Base-by-base conservation (phyloP, 116 monocot species). In the Cymodocea nodosa region DNA sequence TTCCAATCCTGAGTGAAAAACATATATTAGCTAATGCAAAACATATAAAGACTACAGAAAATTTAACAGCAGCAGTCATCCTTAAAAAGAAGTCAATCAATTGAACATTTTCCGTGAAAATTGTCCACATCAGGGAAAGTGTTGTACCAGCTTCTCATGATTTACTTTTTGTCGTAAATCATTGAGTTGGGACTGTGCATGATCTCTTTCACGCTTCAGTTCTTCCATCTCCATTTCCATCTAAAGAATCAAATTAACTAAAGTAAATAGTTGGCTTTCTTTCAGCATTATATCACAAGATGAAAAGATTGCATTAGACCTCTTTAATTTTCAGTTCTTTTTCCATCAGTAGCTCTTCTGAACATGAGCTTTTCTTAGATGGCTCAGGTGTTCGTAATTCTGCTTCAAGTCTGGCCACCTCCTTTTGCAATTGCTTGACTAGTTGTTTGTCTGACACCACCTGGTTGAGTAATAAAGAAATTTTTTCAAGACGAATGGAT, bases 401-500 rank as follows among this genome's bases (percentile, higher is more conserved):
- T 60, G 87, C 87, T 81, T 94, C 90, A 35, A 94, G 80, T 72
- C 94, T 79, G 12, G 94, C 90, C 64, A 94, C 87, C 72, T 90
- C 87, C 71, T 85, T 90, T 63, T 94, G 90, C 40, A 94, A 64
- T 48, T 92, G 92, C 70, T 80, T 89, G 22, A 98, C 81, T 37
- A 92, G 68, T 70, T 98, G 92, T 77, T 98, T 98, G 49, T 98
- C 92, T 49, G 98, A 86, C 24, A 92, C 66, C 64, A 97, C 85
- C 91, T 90, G 67, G 16, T 24, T 9, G 15, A 30, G 30, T 44
- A 48, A n/a, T 20, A 68, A 54, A 23, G 35, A n/a, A 30, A 55
- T 6, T 30, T 5, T 19, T 24, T 34, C 15, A 60, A 34, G 20
- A 60, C 10, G 25, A 23, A 60, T 24, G 30, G 1, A 53, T 15